Evolutionary conservation across 257 asterid species (phyloP).

Genomic region (Jaltomata sinuosa): DNA sequence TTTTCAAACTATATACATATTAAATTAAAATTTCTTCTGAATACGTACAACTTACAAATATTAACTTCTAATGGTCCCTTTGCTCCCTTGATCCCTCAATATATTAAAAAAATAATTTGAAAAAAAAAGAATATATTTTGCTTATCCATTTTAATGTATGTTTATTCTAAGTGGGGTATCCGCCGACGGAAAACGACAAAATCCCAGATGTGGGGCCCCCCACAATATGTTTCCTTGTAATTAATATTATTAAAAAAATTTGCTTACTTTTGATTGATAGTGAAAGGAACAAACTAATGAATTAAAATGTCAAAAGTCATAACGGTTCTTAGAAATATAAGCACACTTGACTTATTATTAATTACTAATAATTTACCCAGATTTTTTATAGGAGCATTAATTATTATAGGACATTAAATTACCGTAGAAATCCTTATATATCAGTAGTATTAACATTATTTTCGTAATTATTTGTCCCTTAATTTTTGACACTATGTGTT

Average conservation of each 20-base stretch:
- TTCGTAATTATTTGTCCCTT: no score
- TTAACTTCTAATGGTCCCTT: no score
- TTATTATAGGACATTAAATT: background rate
- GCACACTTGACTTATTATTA: background rate
- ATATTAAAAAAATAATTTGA: no score
- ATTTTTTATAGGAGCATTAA: background rate
- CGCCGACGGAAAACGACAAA: conserved; percentile 1
- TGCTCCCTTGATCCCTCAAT: no score
- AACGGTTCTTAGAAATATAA: background rate
- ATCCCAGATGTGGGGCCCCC: background rate
- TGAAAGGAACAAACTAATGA: background rate
- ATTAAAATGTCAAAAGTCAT: background rate
- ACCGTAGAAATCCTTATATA: no score
- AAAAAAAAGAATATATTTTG: background rate
- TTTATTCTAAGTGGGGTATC: background rate
- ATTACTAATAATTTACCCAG: background rate
- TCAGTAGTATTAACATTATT: no score
- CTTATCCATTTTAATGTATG: background rate
- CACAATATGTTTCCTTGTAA: background rate
- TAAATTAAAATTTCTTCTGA: no score
- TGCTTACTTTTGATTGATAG: background rate
- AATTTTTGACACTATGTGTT: no score
- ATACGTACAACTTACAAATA: no score
- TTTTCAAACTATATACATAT: no score
- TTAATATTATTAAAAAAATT: background rate